These are phyloP conservation scores for Daedaleopsis nitida DNA, from an alignment of 768 basidiomycete species.

Conservation along the genomic window DNA sequence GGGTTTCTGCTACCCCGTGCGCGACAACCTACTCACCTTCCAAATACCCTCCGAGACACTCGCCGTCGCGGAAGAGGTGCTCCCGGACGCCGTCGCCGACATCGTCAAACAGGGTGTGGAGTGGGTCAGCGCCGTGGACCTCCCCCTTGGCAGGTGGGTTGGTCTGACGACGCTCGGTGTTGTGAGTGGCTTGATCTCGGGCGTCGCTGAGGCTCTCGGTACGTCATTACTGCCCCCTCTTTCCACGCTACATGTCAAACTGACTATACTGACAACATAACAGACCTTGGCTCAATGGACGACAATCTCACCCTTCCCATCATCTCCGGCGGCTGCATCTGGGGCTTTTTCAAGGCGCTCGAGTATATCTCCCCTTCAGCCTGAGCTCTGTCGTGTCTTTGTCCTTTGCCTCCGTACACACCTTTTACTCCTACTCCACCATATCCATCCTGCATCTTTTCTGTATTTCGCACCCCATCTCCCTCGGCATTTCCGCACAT, in stretches of 20 bases:
- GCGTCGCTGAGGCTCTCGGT: slow-evolving; percentile 90
- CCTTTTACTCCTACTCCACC: not conserved
- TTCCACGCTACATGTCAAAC: slow-evolving; percentile 10
- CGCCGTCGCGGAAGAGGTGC: slow-evolving; percentile 10
- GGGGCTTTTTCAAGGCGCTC: slow-evolving; percentile 51
- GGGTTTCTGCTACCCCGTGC: slow-evolving; percentile 57
- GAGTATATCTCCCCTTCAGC: slow-evolving; percentile 32
- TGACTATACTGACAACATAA: not conserved
- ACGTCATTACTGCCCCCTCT: slow-evolving; percentile 31
- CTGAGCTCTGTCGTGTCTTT: not conserved
- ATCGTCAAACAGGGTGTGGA: slow-evolving; percentile 31
- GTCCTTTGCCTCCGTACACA: not conserved
- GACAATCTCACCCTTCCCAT: slow-evolving; percentile 92
- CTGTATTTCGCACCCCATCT: not conserved
- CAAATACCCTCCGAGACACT: slow-evolving; percentile 27
- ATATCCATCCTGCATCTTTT: not conserved
- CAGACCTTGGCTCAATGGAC: slow-evolving; percentile 83
- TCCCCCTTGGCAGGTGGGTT: slow-evolving; percentile 42
- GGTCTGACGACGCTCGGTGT: slow-evolving; percentile 60
- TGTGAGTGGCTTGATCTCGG: slow-evolving; percentile 77
- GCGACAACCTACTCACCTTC: slow-evolving; percentile 43
- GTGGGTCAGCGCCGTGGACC: slow-evolving; percentile 14
- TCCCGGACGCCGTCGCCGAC: slow-evolving; percentile 23
- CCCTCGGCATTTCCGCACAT: not conserved
- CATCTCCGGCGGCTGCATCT: slow-evolving; percentile 75